Evolutionary conservation across 495 filamentous ascomycete species (phyloP).

Genomic region (Barbatosphaeria neglecta): DNA sequence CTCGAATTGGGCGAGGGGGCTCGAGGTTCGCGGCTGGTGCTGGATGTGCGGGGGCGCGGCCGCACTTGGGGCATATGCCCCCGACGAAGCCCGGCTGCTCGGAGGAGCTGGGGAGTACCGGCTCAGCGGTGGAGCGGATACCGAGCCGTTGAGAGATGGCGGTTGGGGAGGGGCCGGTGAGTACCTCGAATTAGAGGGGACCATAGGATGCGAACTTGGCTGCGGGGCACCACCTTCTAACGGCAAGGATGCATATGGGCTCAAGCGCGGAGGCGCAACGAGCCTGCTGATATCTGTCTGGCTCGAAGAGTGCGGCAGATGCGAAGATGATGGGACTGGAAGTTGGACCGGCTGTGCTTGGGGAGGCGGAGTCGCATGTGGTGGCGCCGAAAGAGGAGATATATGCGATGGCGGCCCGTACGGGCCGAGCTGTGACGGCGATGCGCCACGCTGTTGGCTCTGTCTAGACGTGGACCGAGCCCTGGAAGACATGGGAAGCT

Average conservation of each 20-base stretch:
- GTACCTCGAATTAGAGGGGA: slow-evolving; percentile 37
- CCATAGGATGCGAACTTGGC: slow-evolving; percentile 28
- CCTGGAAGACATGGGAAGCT: slow-evolving; percentile 58
- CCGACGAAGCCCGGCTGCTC: slow-evolving; percentile 19
- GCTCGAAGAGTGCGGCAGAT: slow-evolving; percentile 12
- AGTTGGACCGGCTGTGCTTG: slow-evolving; percentile 9
- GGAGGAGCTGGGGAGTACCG: slow-evolving; percentile 45
- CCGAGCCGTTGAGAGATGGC: slow-evolving; percentile 18
- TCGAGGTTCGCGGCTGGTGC: slow-evolving; percentile 77
- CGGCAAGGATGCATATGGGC: slow-evolving; percentile 47
- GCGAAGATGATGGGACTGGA: slow-evolving; percentile 9
- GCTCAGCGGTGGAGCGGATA: slow-evolving; percentile 28
- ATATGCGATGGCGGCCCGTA: slow-evolving; percentile 15
- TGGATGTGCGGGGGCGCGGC: slow-evolving; percentile 41
- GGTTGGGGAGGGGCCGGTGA: slow-evolving; percentile 45
- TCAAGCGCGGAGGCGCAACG: slow-evolving; percentile 45
- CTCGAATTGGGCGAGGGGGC: slow-evolving; percentile 63
- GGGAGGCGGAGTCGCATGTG: slow-evolving; percentile 30
- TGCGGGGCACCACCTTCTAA: slow-evolving; percentile 26
- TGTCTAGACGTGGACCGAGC: slow-evolving; percentile 39
- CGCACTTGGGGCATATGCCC: slow-evolving; percentile 27
- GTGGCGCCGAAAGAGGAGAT: slow-evolving; percentile 25
- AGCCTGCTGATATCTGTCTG: slow-evolving; percentile 24
- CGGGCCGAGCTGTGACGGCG: slow-evolving; percentile 25
- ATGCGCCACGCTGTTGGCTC: slow-evolving; percentile 17